Conservation (phyloP, 495 filamentous ascomycete species). For the Polyplosphaeria fusca region DNA sequence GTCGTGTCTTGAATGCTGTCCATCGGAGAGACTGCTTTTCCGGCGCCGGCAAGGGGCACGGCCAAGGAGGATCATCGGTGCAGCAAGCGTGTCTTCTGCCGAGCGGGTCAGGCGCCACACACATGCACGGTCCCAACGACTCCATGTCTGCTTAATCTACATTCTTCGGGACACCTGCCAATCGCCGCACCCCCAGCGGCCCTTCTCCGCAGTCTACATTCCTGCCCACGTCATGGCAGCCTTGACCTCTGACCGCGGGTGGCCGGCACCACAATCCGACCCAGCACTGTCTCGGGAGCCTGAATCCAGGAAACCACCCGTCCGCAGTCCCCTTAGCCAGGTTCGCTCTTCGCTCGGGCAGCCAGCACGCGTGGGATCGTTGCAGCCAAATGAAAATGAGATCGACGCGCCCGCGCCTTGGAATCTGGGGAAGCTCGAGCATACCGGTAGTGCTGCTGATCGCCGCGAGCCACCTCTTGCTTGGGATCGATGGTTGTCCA, state of each 20-base stretch:
- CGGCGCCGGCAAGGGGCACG: not conserved
- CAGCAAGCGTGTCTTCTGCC: not conserved
- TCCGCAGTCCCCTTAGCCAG: not conserved
- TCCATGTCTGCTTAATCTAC: not conserved
- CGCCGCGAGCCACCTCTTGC: not conserved
- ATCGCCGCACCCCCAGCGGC: not conserved
- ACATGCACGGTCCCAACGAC: constrained; percentile 11
- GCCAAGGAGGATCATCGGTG: constrained; percentile 9
- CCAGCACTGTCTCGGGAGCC: not conserved
- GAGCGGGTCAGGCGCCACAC: not conserved
- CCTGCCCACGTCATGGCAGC: not conserved
- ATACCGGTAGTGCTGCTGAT: not conserved
- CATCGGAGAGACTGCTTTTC: not conserved
- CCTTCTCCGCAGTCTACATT: not conserved
- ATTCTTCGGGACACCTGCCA: constrained; percentile 9
- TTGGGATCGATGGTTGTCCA: not conserved
- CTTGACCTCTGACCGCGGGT: not conserved
- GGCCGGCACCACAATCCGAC: not conserved
- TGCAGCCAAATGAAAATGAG: not conserved
- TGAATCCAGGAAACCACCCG: constrained; percentile 5
- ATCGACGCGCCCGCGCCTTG: not conserved
- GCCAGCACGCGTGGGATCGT: not conserved
- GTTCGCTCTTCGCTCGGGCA: not conserved
- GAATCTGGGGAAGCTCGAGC: not conserved
- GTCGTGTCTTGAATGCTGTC: not conserved